A percentile compares a stretch with the other conserved stretches of the same genome.
Evolutionary conservation across 768 basidiomycete species (phyloP).

Genomic region (Butyriboletus loyo): DNA sequence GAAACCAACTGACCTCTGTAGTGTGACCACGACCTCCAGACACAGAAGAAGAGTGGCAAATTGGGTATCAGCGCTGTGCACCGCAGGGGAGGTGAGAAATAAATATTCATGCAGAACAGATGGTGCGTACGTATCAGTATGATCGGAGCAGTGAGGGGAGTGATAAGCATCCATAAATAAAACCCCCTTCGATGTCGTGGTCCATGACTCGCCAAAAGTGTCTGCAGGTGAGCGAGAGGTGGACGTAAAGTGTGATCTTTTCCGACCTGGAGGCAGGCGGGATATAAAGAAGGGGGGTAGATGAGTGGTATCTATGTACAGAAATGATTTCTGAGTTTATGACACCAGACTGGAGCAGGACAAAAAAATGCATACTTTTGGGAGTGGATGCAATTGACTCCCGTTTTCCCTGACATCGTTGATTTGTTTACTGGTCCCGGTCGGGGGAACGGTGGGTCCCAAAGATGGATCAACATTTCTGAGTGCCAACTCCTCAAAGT

Average conservation of each 20-base stretch:
- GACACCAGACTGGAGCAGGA: neutral
- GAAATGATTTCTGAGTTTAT: neutral
- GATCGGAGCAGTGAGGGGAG: constrained; percentile 76
- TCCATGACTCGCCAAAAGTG: constrained; percentile 50
- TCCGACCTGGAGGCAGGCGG: constrained; percentile 30
- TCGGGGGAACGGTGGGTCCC: constrained; percentile 47
- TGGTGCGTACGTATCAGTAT: constrained; percentile 64
- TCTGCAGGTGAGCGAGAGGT: constrained; percentile 45
- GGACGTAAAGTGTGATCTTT: constrained; percentile 24
- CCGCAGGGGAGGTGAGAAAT: neutral
- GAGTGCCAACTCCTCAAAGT: constrained; percentile 78
- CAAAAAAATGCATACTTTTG: constrained; percentile 10
- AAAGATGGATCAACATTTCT: constrained; percentile 69
- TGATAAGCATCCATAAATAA: constrained; percentile 58
- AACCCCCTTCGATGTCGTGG: constrained; percentile 68
- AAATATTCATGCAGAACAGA: neutral
- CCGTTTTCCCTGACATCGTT: constrained; percentile 7
- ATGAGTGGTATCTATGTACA: constrained; percentile 49
- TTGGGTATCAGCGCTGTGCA: constrained; percentile 75
- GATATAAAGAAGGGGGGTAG: constrained; percentile 51
- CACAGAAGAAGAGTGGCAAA: constrained; percentile 81
- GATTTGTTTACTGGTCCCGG: constrained; percentile 17
- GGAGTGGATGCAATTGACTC: constrained; percentile 6
- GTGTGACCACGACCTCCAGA: constrained; percentile 84
- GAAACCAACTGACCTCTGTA: constrained; percentile 54